phyloP scores from a whole-genome alignment of 2,329 filamentous ascomycete species.

The Tetracladium maxilliforme region DNA sequence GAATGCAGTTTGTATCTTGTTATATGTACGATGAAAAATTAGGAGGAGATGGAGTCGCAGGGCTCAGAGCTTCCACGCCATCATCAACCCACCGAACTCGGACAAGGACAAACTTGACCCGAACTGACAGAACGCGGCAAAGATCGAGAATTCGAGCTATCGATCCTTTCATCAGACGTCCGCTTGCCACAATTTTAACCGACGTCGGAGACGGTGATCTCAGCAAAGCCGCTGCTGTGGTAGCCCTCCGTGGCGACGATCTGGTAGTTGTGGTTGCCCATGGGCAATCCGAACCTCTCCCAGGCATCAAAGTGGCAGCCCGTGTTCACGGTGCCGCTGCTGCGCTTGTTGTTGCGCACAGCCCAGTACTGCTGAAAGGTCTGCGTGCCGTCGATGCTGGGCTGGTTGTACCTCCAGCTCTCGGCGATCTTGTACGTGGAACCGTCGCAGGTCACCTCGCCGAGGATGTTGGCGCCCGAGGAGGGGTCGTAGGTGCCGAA shows the following conservation, averaged over 20 bases:
- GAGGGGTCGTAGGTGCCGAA: conserved; percentile 32
- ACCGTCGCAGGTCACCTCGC: conserved; percentile 33
- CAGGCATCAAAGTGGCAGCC: conserved; percentile 38
- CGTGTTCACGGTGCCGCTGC: conserved; percentile 31
- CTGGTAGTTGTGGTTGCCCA: conserved; percentile 35
- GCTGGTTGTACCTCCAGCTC: conserved; percentile 17
- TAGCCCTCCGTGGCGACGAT: conserved; percentile 40
- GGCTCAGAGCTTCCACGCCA: too few relatives aligned
- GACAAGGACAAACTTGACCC: too few relatives aligned
- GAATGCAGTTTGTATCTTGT: too few relatives aligned
- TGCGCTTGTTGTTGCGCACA: conserved; percentile 31
- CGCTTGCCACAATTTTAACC: too few relatives aligned
- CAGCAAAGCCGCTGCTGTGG: conserved; percentile 29
- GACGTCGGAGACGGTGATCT: conserved; percentile 30
- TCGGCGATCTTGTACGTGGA: conserved; percentile 29
- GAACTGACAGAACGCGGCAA: too few relatives aligned
- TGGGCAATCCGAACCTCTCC: conserved; percentile 26
- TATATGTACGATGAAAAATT: too few relatives aligned
- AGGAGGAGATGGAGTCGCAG: too few relatives aligned
- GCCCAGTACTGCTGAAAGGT: conserved; percentile 40
- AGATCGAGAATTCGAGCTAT: too few relatives aligned
- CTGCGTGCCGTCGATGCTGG: conserved; percentile 25
- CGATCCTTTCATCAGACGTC: too few relatives aligned
- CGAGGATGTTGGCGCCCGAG: conserved; percentile 29
- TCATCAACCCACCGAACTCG: too few relatives aligned